Conservation (phyloP, 352 stramenopile genomes). For the Globisporangium megalacanthum region DNA sequence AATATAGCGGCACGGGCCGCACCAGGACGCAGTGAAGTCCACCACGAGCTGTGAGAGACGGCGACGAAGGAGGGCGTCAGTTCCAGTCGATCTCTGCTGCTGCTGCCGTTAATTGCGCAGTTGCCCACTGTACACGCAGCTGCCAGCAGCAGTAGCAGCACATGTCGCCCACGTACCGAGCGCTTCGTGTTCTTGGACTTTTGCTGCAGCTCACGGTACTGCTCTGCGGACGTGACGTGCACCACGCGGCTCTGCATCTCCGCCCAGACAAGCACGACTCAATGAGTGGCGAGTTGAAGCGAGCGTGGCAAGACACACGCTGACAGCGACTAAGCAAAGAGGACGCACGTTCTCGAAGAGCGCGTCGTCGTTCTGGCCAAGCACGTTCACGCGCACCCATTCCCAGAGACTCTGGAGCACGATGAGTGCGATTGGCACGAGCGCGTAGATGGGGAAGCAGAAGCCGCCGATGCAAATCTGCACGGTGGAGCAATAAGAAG, state of each 20-base stretch:
- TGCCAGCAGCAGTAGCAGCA: background rate
- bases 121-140: too few relatives aligned
- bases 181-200: slow-evolving; percentile 67
- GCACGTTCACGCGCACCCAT: slow-evolving; percentile 61
- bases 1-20: slow-evolving; percentile 82
- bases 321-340: background rate
- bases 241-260: slow-evolving; percentile 51
- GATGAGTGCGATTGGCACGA: slow-evolving; percentile 69
- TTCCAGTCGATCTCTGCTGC: background rate
- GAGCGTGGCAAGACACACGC: background rate
- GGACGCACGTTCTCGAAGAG: slow-evolving; percentile 40
- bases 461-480: slow-evolving; percentile 80
- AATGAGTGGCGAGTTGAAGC: too few relatives aligned
- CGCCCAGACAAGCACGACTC: background rate
- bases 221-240: slow-evolving; percentile 59
- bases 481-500: background rate
- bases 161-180: slow-evolving; percentile 24
- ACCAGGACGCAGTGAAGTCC: slow-evolving; percentile 89
- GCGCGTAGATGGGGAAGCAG: slow-evolving; percentile 72
- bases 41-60: slow-evolving; percentile 46
- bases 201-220: slow-evolving; percentile 67
- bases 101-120: too few relatives aligned
- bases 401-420: slow-evolving; percentile 61
- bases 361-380: slow-evolving; percentile 45
- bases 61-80: background rate